Evolutionary conservation across 2,329 filamentous ascomycete species (phyloP).

Genomic region (Fusarium caatingaense): DNA sequence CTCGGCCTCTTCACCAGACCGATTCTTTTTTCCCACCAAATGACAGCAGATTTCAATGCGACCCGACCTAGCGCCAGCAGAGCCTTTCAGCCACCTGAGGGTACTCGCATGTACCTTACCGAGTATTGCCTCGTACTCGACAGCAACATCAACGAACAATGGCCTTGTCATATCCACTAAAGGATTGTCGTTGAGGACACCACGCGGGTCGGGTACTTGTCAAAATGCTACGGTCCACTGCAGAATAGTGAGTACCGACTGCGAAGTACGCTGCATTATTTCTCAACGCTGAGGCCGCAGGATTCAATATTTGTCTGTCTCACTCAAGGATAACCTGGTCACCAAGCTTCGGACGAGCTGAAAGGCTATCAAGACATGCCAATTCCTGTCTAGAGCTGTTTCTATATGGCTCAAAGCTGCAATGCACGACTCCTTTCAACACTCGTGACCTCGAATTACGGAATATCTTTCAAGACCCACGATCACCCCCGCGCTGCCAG

Average conservation of each 20-base stretch:
- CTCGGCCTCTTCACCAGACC: constrained; percentile 41
- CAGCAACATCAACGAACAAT: constrained; percentile 1
- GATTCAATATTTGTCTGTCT: constrained; percentile 14
- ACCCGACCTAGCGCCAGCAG: constrained; percentile 18
- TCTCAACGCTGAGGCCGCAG: neutral
- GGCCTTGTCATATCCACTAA: constrained; percentile 7
- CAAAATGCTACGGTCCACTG: constrained; percentile 14
- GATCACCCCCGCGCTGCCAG: constrained; percentile 37
- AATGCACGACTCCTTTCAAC: constrained; percentile 21
- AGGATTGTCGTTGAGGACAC: neutral
- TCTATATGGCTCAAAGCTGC: constrained; percentile 7
- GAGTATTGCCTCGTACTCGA: constrained; percentile 1
- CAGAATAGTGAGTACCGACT: constrained; percentile 9
- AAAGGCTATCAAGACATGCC: constrained; percentile 5
- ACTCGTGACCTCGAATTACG: constrained; percentile 38
- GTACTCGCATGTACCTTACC: constrained; percentile 1
- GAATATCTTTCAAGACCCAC: constrained; percentile 21
- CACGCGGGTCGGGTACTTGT: constrained; percentile 19
- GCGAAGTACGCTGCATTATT: constrained; percentile 24
- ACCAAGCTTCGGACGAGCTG: neutral
- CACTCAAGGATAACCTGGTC: constrained; percentile 1
- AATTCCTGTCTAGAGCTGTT: constrained; percentile 19
- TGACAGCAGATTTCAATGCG: constrained; percentile 20
- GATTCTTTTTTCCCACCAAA: constrained; percentile 30
- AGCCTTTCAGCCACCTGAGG: constrained; percentile 34